A percentile compares a stretch with the other conserved stretches of the same genome.
phyloP scores from a whole-genome alignment of 2,329 filamentous ascomycete genomes.

The Seiridium unicorne region DNA sequence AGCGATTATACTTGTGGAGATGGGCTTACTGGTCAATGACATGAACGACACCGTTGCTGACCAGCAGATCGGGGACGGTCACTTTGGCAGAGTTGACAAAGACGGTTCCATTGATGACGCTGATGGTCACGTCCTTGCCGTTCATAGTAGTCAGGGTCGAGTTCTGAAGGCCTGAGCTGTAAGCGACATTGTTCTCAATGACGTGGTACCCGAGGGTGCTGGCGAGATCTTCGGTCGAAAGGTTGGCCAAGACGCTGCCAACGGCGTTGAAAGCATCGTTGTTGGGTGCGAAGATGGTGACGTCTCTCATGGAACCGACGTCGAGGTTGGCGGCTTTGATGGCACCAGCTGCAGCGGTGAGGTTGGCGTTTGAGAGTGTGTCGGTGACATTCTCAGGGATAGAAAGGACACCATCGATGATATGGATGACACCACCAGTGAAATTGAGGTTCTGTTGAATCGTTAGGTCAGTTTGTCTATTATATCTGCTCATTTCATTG shows the following conservation, averaged over 20 bases:
- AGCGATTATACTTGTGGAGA: not conserved
- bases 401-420: conserved; percentile 46
- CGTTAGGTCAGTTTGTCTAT: not conserved
- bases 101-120: conserved; percentile 35
- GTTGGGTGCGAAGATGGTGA: conserved; percentile 65
- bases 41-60: conserved; percentile 56
- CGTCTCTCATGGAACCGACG: conserved; percentile 39
- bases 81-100: conserved; percentile 52
- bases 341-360: conserved; percentile 45
- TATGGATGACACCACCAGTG: conserved; percentile 53
- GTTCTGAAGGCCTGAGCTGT: conserved; percentile 39
- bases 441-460: conserved; percentile 47
- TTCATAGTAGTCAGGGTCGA: conserved; percentile 34
- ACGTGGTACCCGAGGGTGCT: conserved; percentile 64
- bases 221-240: conserved; percentile 45
- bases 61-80: conserved; percentile 44
- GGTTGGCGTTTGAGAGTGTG: conserved; percentile 38
- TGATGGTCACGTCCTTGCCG: conserved; percentile 46
- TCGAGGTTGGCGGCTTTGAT: conserved; percentile 42
- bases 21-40: conserved; percentile 53
- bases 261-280: conserved; percentile 60
- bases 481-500: not conserved
- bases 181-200: conserved; percentile 52
- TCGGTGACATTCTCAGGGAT: conserved; percentile 41
- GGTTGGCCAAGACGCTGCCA: conserved; percentile 46